Evolutionary conservation across 768 basidiomycete species (phyloP).

Genomic region (Naganishia antarctica): DNA sequence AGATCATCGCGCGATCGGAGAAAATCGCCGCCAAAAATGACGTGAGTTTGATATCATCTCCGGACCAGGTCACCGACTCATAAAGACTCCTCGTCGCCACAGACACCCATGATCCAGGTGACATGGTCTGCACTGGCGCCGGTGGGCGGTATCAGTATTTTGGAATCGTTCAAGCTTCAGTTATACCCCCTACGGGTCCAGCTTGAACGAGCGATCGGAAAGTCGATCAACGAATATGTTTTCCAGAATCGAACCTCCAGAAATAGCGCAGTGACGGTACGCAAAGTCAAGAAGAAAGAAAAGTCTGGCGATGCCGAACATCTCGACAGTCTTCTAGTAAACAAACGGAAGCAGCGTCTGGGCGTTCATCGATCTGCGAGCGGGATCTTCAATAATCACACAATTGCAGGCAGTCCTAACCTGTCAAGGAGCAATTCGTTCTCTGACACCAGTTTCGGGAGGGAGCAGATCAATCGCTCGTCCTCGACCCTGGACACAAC

Average conservation of each 20-base stretch:
- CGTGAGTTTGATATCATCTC: conserved; percentile 3
- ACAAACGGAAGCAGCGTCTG: conserved; percentile 8
- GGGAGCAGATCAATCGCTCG: not conserved
- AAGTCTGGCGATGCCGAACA: conserved; percentile 8
- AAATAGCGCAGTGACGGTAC: conserved; percentile 29
- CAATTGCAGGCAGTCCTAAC: not conserved
- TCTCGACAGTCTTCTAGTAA: not conserved
- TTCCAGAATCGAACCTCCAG: conserved; percentile 56
- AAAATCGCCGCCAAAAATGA: conserved; percentile 61
- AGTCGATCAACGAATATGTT: conserved; percentile 78
- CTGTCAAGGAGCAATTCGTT: conserved; percentile 16
- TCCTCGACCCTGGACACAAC: not conserved
- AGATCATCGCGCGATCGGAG: conserved; percentile 75
- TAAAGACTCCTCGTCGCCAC: not conserved
- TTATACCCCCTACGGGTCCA: conserved; percentile 83
- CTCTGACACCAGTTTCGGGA: not conserved
- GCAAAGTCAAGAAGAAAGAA: conserved; percentile 23
- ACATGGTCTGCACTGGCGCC: conserved; percentile 81
- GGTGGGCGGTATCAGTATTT: conserved; percentile 87
- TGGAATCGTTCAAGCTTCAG: conserved; percentile 71
- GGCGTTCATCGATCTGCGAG: conserved; percentile 4
- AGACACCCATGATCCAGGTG: conserved; percentile 61
- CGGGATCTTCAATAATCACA: conserved; percentile 15
- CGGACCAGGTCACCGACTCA: too few species aligned
- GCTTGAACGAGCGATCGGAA: conserved; percentile 75